These are phyloP conservation scores for Colletotrichum acutatum DNA, from an alignment of 2,329 filamentous ascomycete species.

Conservation along the genomic window DNA sequence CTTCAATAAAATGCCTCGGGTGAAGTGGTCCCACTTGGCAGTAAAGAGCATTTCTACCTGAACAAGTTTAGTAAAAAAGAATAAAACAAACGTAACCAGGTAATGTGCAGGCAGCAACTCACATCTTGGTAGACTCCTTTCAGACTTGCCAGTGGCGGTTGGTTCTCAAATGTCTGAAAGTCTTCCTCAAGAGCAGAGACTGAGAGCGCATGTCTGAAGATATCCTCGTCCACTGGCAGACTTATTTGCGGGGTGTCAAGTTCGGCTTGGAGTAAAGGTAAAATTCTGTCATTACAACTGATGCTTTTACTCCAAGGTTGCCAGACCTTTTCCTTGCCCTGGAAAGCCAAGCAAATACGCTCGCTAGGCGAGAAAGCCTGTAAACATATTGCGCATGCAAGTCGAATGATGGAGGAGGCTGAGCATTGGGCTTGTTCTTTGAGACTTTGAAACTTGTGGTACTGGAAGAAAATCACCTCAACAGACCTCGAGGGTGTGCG, in stretches of 20 bases:
- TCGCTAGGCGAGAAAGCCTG: background rate
- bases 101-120: background rate
- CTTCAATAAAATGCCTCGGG: background rate
- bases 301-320: background rate
- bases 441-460: background rate
- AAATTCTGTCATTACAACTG: background rate
- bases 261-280: background rate
- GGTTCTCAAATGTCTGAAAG: background rate
- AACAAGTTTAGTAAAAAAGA: background rate
- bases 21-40: slow-evolving; percentile 5
- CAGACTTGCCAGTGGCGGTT: background rate
- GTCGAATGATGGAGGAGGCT: slow-evolving; percentile 6
- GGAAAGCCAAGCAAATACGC: background rate
- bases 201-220: background rate
- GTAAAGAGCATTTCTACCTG: slow-evolving; percentile 15
- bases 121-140: background rate
- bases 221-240: background rate
- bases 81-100: too few species aligned
- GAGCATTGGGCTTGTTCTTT: slow-evolving; percentile 11
- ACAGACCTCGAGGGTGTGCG: background rate
- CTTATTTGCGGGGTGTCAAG: background rate
- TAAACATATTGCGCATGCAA: slow-evolving; percentile 11
- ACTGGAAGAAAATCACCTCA: slow-evolving; percentile 1
- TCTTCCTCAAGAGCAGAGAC: background rate
- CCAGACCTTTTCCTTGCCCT: background rate